These are phyloP conservation scores for Cicer judaicum DNA, from an alignment of 306 rosid genomes.

Conservation along the genomic window DNA sequence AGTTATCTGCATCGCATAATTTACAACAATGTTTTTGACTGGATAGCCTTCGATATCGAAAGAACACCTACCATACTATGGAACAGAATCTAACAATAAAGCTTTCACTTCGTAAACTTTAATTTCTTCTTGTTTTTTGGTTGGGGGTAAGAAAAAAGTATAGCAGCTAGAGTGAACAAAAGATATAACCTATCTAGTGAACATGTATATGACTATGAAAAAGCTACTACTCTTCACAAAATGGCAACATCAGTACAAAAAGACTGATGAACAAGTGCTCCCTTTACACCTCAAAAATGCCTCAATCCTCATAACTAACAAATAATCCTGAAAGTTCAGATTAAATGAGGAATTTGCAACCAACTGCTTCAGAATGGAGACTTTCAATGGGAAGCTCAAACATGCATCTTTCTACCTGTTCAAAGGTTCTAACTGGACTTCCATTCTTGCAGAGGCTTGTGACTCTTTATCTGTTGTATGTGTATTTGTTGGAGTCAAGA, in stretches of 20 bases:
- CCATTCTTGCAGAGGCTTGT: slow-evolving; percentile 66
- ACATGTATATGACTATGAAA: slow-evolving; percentile 40
- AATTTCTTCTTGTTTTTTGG: slow-evolving; percentile 13
- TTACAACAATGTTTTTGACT: slow-evolving; percentile 44
- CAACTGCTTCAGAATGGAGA: slow-evolving; percentile 40
- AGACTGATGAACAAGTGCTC: slow-evolving; percentile 31
- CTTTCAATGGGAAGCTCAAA: slow-evolving; percentile 29
- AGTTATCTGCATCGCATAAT: slow-evolving; percentile 42
- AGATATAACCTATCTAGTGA: slow-evolving; percentile 42
- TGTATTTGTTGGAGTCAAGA: slow-evolving; percentile 59
- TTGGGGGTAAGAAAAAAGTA: neutral
- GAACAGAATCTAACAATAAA: slow-evolving; percentile 44
- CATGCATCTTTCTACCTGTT: slow-evolving; percentile 68
- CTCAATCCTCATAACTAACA: slow-evolving; percentile 36
- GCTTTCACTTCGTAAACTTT: slow-evolving; percentile 20
- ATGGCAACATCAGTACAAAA: slow-evolving; percentile 42
- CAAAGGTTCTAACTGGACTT: slow-evolving; percentile 90
- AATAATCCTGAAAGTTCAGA: slow-evolving; percentile 44
- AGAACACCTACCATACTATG: slow-evolving; percentile 26
- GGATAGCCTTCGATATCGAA: slow-evolving; percentile 33
- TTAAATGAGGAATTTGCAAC: slow-evolving; percentile 33
- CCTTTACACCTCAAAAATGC: slow-evolving; percentile 46
- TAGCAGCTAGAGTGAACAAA: slow-evolving; percentile 36
- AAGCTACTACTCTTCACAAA: slow-evolving; percentile 46
- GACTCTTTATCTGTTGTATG: slow-evolving; percentile 57